phyloP scores from a whole-genome alignment of 2,329 filamentous ascomycete genomes.

The Fusarium chlamydosporum region DNA sequence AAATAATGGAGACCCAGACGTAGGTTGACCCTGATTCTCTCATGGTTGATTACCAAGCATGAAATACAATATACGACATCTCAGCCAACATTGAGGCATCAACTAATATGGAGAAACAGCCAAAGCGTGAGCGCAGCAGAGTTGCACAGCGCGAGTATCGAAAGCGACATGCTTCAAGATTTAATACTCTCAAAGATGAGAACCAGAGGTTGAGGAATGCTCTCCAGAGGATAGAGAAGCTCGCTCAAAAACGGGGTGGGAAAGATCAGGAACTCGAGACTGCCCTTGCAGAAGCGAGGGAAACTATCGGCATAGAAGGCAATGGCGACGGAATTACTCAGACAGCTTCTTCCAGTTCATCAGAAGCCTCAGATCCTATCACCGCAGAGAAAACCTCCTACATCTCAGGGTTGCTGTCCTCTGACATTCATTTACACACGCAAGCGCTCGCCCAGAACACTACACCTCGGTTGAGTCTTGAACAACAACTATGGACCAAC shows the following conservation, averaged over 20 bases:
- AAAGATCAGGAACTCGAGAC: conserved; percentile 33
- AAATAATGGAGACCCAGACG: conserved; percentile 27
- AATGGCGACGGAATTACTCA: neutral
- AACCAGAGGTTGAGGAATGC: conserved; percentile 46
- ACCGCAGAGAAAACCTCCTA: neutral
- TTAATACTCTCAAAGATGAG: conserved; percentile 48
- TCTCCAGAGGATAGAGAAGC: conserved; percentile 36
- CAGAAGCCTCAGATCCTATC: neutral
- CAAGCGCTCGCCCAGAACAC: conserved; percentile 7
- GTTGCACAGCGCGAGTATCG: conserved; percentile 49
- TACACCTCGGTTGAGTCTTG: conserved; percentile 2
- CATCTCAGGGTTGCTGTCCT: conserved; percentile 1
- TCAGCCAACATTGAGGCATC: conserved; percentile 2
- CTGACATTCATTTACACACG: conserved; percentile 6
- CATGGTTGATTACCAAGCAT: conserved; percentile 32
- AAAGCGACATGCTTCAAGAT: conserved; percentile 48
- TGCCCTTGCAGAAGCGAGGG: conserved; percentile 37
- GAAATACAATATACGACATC: neutral
- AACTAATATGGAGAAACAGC: conserved; percentile 28
- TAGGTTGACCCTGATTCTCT: conserved; percentile 27
- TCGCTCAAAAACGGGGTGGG: conserved; percentile 26
- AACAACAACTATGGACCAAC: conserved; percentile 42
- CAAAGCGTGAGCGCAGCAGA: conserved; percentile 49
- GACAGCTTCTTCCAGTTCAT: conserved; percentile 9
- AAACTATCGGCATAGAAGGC: conserved; percentile 19